Base-by-base conservation (phyloP, 73 alveolate species). In the Urostyla sp. region DNA sequence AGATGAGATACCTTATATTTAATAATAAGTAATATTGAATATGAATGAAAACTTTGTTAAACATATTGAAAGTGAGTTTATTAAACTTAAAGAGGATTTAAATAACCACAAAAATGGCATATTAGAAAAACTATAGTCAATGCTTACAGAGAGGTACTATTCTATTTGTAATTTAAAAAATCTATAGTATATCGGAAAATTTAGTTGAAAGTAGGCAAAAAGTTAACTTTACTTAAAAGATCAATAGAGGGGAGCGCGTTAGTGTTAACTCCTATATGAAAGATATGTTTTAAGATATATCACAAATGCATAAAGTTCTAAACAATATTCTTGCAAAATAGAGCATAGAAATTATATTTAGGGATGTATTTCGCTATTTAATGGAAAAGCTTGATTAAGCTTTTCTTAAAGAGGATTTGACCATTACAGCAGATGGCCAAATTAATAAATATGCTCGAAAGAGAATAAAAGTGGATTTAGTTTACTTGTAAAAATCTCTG, bases 81-180 rank as follows among this genome's bases (percentile, higher is more conserved):
- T n/a, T 10, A 61, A 44, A 23, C 74, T 78, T 24, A 0, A 15
- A 3, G 54, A 69, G 2, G 89, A 78, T 31, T 18, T 60, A 0
- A 72, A 78, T 15, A 61, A 58, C 52, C 89, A 78, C 57, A 78
- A 46, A 31, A 54, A 32, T 34, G 63, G 75, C 18, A 58, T 78
- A 0, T 58, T 78, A 26, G 63, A 78, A 43, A 78, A 78, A 44
- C 74, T 78, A 28, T 30, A 63, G 26, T 23, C 37, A 63, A 63
- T 63, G 48, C 32, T 63, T 7, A 63, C 79, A 43, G 79, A 63
- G 21, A 59, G 43, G 76, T 59, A 59, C 31, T 15, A 3, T 35
- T 31, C 7, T 35, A 11, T 21, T 26, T 26, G 21, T 59, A 13
- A 6, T 35, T 31, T 59, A 31, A 31, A 7, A 18, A 10, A 3